Evolutionary conservation across 176 grass and related monocot genomes (phyloP).

Genomic region (Aechmea fasciata): DNA sequence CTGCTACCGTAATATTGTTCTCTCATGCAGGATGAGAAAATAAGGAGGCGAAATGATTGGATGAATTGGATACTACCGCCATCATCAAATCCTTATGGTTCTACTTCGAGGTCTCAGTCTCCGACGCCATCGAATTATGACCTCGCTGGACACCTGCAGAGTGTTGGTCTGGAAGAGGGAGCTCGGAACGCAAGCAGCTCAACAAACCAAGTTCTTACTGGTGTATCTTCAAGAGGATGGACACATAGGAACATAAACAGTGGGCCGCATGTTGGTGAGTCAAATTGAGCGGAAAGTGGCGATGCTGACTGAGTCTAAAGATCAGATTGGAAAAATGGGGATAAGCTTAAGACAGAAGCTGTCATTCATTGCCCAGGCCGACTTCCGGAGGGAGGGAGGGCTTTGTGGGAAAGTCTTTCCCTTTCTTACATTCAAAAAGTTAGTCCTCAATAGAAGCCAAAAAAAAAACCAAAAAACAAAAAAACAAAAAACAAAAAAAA

Average conservation of each 20-base stretch:
- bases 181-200: neutral
- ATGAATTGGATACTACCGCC: constrained; percentile 42
- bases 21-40: constrained; percentile 41
- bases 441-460: neutral
- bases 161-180: constrained; percentile 6
- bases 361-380: neutral
- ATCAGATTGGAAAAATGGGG: neutral
- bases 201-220: neutral
- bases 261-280: neutral
- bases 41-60: constrained; percentile 65
- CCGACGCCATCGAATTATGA: neutral
- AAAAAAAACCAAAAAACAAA: neutral
- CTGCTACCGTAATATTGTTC: neutral
- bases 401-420: neutral
- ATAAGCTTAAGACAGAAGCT: neutral
- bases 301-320: neutral
- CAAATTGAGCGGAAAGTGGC: neutral
- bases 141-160: neutral
- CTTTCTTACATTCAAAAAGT: neutral
- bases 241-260: neutral
- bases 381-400: no score
- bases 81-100: constrained; percentile 23
- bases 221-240: neutral
- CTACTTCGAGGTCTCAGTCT: constrained; percentile 1
- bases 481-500: neutral